Percentiles rank a stretch among this genome's conserved stretches.
These are phyloP conservation scores for Candida xyloterini DNA, from an alignment of 805 yeast genomes.

Conservation along the genomic window DNA sequence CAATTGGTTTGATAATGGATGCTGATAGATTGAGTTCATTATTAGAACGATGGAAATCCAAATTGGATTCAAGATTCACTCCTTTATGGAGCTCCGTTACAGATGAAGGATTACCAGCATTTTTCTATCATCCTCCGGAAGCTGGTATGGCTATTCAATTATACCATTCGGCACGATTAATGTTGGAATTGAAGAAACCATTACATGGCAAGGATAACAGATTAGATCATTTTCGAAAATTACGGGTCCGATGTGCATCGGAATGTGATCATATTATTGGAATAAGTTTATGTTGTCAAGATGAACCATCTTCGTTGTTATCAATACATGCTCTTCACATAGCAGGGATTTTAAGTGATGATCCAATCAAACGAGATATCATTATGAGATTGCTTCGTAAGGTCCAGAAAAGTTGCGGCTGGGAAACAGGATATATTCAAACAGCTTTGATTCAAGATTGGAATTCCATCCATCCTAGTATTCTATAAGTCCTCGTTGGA, in stretches of 20 bases:
- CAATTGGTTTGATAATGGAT: background rate
- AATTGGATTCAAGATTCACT: slow-evolving; percentile 8
- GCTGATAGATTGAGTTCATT: slow-evolving; percentile 6
- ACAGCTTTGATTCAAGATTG: background rate
- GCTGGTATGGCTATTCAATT: slow-evolving; percentile 14
- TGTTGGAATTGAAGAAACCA: slow-evolving; percentile 9
- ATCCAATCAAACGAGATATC: slow-evolving; percentile 3
- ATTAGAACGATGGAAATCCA: slow-evolving; percentile 10
- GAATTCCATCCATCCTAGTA: background rate
- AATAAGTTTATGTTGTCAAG: slow-evolving; percentile 13
- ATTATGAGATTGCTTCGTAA: slow-evolving; percentile 4
- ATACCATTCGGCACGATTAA: slow-evolving; percentile 11
- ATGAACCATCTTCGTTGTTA: slow-evolving; percentile 10
- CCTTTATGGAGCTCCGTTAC: slow-evolving; percentile 11
- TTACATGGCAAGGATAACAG: background rate
- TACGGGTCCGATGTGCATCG: background rate
- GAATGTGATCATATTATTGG: slow-evolving; percentile 15
- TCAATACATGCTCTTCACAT: slow-evolving; percentile 13
- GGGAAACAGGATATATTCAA: slow-evolving; percentile 2
- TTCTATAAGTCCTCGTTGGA: slow-evolving; percentile 1
- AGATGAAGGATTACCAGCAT: slow-evolving; percentile 5
- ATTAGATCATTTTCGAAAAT: slow-evolving; percentile 2
- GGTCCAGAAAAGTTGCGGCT: slow-evolving; percentile 9
- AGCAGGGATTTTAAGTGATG: slow-evolving; percentile 12
- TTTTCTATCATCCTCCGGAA: slow-evolving; percentile 10